Conservation (phyloP, 176 grass and related monocot species). For the Oryza australiensis region DNA sequence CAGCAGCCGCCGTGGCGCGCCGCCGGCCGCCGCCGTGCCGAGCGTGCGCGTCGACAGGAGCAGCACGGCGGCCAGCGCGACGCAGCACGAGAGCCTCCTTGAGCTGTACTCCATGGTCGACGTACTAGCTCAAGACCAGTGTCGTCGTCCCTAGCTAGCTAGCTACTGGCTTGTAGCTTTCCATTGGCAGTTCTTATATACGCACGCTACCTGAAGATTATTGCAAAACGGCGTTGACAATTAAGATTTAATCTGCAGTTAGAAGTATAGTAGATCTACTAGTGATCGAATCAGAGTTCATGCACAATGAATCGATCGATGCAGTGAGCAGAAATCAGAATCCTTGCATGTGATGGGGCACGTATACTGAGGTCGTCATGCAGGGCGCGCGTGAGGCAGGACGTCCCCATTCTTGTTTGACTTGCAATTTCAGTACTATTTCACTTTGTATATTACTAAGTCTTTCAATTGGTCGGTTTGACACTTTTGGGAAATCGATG, state of each 20-base stretch:
- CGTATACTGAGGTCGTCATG: constrained; percentile 1
- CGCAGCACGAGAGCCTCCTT: constrained; percentile 24
- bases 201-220: background rate
- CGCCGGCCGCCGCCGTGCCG: background rate
- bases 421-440: constrained; percentile 24
- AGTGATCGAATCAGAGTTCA: constrained; percentile 1
- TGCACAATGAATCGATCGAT: background rate
- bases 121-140: constrained; percentile 12
- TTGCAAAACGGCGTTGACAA: background rate
- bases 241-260: background rate
- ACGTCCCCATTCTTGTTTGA: constrained; percentile 35
- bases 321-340: constrained; percentile 3
- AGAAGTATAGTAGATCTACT: background rate
- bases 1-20: constrained; percentile 18
- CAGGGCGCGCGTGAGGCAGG: background rate
- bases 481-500: constrained; percentile 22
- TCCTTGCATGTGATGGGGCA: constrained; percentile 46
- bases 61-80: background rate
- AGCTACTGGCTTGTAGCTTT: background rate
- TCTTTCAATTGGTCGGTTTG: constrained; percentile 15
- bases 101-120: constrained; percentile 40
- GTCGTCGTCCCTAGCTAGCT: background rate
- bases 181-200: constrained; percentile 8
- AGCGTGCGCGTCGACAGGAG: background rate
- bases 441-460: background rate